These are phyloP conservation scores for Pseudogymnoascus destructans DNA, from an alignment of 2,329 filamentous ascomycete species.

Conservation along the genomic window DNA sequence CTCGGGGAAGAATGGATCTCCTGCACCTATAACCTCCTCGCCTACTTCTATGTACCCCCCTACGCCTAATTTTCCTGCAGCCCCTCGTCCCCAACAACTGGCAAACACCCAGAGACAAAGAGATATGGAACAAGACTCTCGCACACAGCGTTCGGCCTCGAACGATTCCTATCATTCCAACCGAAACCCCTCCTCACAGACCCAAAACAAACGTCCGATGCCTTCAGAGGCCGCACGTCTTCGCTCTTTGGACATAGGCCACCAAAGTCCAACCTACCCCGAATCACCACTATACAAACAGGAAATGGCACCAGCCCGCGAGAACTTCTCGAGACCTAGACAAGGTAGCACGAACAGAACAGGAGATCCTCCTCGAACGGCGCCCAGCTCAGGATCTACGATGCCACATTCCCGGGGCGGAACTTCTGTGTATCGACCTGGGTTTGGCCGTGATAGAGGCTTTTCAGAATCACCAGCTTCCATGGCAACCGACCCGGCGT, in stretches of 20 bases:
- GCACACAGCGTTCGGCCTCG: constrained; percentile 1
- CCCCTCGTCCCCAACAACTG: neutral
- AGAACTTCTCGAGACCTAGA: constrained; percentile 24
- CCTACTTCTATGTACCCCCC: neutral
- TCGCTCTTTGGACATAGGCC: constrained; percentile 24
- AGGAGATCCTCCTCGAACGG: constrained; percentile 21
- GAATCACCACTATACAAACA: constrained; percentile 17
- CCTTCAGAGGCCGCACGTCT: constrained; percentile 25
- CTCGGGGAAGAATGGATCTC: neutral
- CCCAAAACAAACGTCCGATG: neutral
- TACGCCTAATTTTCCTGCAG: neutral
- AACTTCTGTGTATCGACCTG: constrained; percentile 14
- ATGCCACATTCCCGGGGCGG: constrained; percentile 18
- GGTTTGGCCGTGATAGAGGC: constrained; percentile 19
- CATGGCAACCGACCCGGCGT: constrained; percentile 9
- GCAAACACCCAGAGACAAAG: neutral
- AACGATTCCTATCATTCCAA: neutral
- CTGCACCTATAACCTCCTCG: neutral
- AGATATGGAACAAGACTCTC: constrained; percentile 2
- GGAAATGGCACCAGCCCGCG: constrained; percentile 15
- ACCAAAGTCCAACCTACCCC: constrained; percentile 19
- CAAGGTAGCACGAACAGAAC: constrained; percentile 19
- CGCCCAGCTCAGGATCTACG: constrained; percentile 16
- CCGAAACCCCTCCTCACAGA: neutral
- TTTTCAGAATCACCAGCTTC: constrained; percentile 19